phyloP scores from a whole-genome alignment of 805 yeast genomes.

The Maudiozyma turicensis region DNA sequence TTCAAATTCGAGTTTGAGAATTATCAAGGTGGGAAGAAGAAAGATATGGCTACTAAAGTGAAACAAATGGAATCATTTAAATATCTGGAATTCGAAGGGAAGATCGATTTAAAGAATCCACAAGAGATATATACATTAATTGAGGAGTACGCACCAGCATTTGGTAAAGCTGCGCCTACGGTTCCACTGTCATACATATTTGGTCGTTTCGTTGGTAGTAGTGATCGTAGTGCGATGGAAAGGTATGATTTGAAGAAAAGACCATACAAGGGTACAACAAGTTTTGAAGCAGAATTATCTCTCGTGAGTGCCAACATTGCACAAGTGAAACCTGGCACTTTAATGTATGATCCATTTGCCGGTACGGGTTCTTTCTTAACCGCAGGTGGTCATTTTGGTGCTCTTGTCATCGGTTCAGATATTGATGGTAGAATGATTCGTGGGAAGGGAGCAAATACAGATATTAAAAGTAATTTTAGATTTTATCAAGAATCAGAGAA shows the following conservation, averaged over 20 bases:
- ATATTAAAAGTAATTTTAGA: conserved; percentile 55
- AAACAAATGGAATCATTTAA: conserved; percentile 60
- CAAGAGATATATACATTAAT: conserved; percentile 60
- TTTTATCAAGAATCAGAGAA: conserved; percentile 53
- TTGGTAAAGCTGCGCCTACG: conserved; percentile 33
- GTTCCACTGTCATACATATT: conserved; percentile 55
- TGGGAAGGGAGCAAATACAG: conserved; percentile 43
- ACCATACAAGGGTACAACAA: conserved; percentile 88
- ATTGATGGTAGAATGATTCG: conserved; percentile 74
- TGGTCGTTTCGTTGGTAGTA: conserved; percentile 58
- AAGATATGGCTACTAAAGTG: conserved; percentile 33
- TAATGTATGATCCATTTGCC: conserved; percentile 88
- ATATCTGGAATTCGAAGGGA: conserved; percentile 66
- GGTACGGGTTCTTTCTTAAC: conserved; percentile 94
- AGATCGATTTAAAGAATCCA: conserved; percentile 68
- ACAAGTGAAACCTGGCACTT: conserved; percentile 51
- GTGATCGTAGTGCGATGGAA: conserved; percentile 63
- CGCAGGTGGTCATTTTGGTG: conserved; percentile 81
- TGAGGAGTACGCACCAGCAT: conserved; percentile 57
- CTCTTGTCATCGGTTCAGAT: conserved; percentile 75
- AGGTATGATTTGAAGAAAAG: conserved; percentile 72
- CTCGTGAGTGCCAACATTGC: conserved; percentile 82
- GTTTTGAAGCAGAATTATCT: conserved; percentile 90
- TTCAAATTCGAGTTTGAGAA: conserved; percentile 81
- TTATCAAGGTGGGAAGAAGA: conserved; percentile 55